Conservation (phyloP, 768 basidiomycete genomes). For the Auricularia sp. region DNA sequence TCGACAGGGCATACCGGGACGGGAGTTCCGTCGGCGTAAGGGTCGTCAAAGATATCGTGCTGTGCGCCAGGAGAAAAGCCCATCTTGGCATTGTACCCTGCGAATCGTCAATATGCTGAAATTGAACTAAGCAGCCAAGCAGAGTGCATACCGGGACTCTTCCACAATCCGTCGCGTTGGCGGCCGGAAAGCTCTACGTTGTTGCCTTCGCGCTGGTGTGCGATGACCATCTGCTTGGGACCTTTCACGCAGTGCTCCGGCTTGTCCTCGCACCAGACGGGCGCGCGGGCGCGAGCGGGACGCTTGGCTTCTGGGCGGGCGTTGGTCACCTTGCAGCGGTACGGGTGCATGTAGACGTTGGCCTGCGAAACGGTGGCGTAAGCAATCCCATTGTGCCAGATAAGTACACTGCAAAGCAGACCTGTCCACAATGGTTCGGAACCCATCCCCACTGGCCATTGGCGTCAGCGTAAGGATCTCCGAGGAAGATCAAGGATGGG, state of each 20-base stretch:
- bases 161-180: conserved; percentile 5
- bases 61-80: neutral
- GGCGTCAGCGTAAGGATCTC: neutral
- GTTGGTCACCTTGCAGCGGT: conserved; percentile 8
- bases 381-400: neutral
- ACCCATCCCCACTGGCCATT: conserved; percentile 1
- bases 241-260: conserved; percentile 2
- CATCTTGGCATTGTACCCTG: neutral
- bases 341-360: conserved; percentile 9
- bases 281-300: conserved; percentile 4
- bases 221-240: conserved; percentile 9
- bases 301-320: neutral
- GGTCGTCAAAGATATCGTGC: conserved; percentile 4
- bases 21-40: neutral
- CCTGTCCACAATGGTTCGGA: neutral
- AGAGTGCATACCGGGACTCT: conserved; percentile 2
- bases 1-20: neutral
- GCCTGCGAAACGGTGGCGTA: conserved; percentile 3
- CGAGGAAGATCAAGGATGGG: neutral
- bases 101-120: neutral
- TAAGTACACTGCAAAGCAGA: neutral
- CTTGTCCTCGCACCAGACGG: conserved; percentile 9
- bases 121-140: neutral
- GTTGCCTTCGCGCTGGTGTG: conserved; percentile 9
- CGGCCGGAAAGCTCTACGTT: conserved; percentile 2